Conservation (phyloP, 495 filamentous ascomycete genomes). For the Immersiella caudata region DNA sequence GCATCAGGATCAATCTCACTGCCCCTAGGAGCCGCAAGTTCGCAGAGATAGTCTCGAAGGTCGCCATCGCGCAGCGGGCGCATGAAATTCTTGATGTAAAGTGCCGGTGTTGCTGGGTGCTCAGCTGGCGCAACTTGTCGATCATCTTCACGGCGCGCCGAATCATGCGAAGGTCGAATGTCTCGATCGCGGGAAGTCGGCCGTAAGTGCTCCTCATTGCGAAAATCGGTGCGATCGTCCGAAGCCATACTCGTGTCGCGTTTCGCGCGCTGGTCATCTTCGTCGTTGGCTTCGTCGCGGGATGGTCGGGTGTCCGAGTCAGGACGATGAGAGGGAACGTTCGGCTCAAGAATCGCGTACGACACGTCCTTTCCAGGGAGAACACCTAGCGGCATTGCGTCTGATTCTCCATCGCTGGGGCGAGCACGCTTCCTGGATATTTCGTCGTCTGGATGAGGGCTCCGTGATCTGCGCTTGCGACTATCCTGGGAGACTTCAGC, state of each 20-base stretch:
- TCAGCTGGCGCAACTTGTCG: constrained; percentile 63
- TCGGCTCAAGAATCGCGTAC: constrained; percentile 20
- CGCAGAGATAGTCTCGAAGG: constrained; percentile 67
- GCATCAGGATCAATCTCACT: constrained; percentile 51
- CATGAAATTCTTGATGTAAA: constrained; percentile 93
- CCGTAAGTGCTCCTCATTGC: neutral
- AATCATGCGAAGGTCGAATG: neutral
- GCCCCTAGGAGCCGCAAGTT: constrained; percentile 64
- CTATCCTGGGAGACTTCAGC: constrained; percentile 61
- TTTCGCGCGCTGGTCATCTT: neutral
- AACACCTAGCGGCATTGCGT: constrained; percentile 8
- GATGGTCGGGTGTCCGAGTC: neutral
- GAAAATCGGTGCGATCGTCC: neutral
- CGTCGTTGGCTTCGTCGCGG: neutral
- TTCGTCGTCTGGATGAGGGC: constrained; percentile 59
- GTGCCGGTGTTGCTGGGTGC: constrained; percentile 79
- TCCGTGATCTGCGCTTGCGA: constrained; percentile 73
- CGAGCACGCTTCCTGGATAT: constrained; percentile 47
- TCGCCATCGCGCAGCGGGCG: constrained; percentile 70
- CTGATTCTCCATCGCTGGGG: constrained; percentile 28
- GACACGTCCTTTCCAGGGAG: constrained; percentile 11
- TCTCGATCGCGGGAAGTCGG: neutral
- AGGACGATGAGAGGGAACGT: constrained; percentile 4
- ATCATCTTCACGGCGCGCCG: constrained; percentile 33
- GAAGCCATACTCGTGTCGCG: neutral